These are phyloP conservation scores for Penicillium pulvis DNA, from an alignment of 495 filamentous ascomycete genomes.

Conservation along the genomic window DNA sequence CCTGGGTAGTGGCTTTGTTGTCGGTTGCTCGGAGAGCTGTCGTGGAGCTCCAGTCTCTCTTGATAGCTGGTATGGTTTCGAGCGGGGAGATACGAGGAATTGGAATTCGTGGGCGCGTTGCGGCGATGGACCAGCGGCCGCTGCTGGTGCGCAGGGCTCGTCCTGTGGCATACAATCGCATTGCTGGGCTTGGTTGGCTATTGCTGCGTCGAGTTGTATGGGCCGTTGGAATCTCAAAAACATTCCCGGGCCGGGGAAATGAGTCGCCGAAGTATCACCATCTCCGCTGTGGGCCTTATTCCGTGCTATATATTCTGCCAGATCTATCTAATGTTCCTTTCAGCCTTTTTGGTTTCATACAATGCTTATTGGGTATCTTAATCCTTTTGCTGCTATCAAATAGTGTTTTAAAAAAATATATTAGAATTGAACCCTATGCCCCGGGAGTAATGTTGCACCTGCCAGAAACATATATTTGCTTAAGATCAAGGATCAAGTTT, in stretches of 20 bases:
- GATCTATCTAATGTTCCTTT: too few species aligned
- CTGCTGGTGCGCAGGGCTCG: slow-evolving; percentile 46
- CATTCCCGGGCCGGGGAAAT: slow-evolving; percentile 34
- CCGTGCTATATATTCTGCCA: background rate
- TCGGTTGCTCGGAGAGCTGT: slow-evolving; percentile 28
- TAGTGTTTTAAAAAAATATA: too few species aligned
- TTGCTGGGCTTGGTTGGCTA: slow-evolving; percentile 19
- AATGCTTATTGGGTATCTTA: too few species aligned
- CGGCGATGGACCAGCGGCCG: slow-evolving; percentile 41
- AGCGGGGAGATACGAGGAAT: slow-evolving; percentile 29
- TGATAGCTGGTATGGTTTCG: slow-evolving; percentile 16
- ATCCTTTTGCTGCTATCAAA: too few species aligned
- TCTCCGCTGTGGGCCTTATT: background rate
- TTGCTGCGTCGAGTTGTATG: background rate
- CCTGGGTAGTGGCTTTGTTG: slow-evolving; percentile 16
- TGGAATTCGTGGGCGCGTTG: slow-evolving; percentile 28
- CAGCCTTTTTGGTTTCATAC: too few species aligned
- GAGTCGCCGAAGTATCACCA: slow-evolving; percentile 30
- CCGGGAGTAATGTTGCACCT: too few species aligned
- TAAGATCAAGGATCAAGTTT: too few species aligned
- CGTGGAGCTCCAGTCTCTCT: slow-evolving; percentile 42
- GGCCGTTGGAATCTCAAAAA: slow-evolving; percentile 24
- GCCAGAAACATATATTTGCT: too few species aligned
- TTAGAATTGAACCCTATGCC: too few species aligned
- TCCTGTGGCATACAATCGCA: slow-evolving; percentile 50